Conservation (phyloP, 306 rosid species). For the Dicorynia guianensis region DNA sequence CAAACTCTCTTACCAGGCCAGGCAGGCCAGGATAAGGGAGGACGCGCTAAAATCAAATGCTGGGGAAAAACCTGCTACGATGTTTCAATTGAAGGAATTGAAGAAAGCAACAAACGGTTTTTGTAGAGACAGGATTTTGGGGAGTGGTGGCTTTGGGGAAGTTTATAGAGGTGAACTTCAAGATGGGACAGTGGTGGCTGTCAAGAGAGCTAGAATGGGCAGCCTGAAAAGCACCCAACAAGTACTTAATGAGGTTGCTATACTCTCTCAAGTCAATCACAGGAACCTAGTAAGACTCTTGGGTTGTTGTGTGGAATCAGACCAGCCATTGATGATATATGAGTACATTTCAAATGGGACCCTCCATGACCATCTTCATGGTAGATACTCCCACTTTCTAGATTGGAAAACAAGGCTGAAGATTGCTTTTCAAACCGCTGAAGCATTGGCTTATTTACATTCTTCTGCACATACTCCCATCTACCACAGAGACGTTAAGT, state of each 20-base stretch:
- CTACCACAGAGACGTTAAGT: conserved; percentile 96
- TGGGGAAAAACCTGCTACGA: conserved; percentile 65
- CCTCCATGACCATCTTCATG: conserved; percentile 85
- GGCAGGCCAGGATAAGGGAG: conserved; percentile 67
- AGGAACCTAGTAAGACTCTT: conserved; percentile 83
- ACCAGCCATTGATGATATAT: conserved; percentile 88
- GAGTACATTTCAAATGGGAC: conserved; percentile 96
- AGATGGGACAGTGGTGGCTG: conserved; percentile 83
- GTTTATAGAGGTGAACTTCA: conserved; percentile 86
- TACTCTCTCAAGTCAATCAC: conserved; percentile 94
- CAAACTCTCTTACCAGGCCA: conserved; percentile 48
- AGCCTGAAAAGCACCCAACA: conserved; percentile 90
- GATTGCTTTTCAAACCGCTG: conserved; percentile 88
- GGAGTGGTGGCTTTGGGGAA: conserved; percentile 94
- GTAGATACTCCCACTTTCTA: conserved; percentile 66
- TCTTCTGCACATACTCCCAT: conserved; percentile 87
- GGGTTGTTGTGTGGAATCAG: conserved; percentile 88
- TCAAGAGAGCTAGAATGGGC: conserved; percentile 88
- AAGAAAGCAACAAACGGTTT: conserved; percentile 84
- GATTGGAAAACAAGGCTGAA: conserved; percentile 88
- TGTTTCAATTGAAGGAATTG: conserved; percentile 78
- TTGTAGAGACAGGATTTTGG: conserved; percentile 66
- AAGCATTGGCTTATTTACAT: conserved; percentile 87
- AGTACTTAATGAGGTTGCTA: conserved; percentile 87
- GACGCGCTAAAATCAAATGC: conserved; percentile 56